These are phyloP conservation scores for Alternaria sp. DNA, from an alignment of 2,329 filamentous ascomycete species.

Conservation along the genomic window DNA sequence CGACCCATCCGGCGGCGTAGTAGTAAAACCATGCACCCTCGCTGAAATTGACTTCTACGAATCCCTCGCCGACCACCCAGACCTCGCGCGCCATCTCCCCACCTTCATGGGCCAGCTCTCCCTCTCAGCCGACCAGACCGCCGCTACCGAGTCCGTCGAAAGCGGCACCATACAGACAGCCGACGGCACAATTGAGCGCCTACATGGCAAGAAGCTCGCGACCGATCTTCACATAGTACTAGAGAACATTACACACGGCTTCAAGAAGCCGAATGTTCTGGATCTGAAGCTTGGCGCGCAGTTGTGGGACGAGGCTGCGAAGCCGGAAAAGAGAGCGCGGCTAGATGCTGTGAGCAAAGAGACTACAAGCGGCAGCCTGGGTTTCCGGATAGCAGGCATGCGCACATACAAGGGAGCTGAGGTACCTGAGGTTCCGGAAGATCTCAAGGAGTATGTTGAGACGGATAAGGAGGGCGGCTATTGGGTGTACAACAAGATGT, in stretches of 20 bases:
- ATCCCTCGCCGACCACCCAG: slow-evolving; percentile 69
- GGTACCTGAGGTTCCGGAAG: slow-evolving; percentile 26
- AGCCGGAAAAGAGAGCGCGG: slow-evolving; percentile 62
- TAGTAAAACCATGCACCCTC: slow-evolving; percentile 92
- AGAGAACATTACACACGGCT: slow-evolving; percentile 82
- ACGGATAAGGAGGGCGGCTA: slow-evolving; percentile 60
- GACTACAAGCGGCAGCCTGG: slow-evolving; percentile 66
- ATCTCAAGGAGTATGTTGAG: slow-evolving; percentile 40
- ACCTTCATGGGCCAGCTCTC: slow-evolving; percentile 80
- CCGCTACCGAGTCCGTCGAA: slow-evolving; percentile 24
- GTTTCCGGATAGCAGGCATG: slow-evolving; percentile 71
- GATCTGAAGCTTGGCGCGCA: slow-evolving; percentile 90
- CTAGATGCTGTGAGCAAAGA: slow-evolving; percentile 65
- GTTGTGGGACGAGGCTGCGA: slow-evolving; percentile 79
- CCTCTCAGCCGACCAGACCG: slow-evolving; percentile 52
- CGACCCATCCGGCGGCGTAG: slow-evolving; percentile 80
- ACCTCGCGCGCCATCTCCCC: slow-evolving; percentile 82
- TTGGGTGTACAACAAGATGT: slow-evolving; percentile 69
- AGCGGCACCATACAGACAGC: slow-evolving; percentile 38
- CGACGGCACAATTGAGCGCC: slow-evolving; percentile 40
- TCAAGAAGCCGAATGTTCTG: slow-evolving; percentile 84
- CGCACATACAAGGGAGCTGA: slow-evolving; percentile 58
- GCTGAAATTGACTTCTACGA: slow-evolving; percentile 92
- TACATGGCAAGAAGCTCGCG: slow-evolving; percentile 68
- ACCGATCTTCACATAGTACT: slow-evolving; percentile 84